These are phyloP conservation scores for Sherardia arvensis DNA, from an alignment of 257 asterid genomes.

Conservation along the genomic window DNA sequence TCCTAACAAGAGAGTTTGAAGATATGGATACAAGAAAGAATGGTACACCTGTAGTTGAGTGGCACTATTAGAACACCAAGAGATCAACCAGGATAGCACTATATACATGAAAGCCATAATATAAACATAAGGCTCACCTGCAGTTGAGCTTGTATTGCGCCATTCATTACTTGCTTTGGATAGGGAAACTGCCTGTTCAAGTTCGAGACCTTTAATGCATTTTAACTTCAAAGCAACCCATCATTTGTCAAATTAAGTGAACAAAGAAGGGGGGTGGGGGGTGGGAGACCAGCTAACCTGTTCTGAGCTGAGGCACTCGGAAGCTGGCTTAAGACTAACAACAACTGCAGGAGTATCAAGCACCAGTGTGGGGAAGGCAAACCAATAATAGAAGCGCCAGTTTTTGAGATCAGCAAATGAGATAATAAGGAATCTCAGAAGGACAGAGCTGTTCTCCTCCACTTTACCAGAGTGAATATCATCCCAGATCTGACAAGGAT, in stretches of 20 bases:
- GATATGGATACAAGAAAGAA: constrained; percentile 70
- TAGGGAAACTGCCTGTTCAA: constrained; percentile 50
- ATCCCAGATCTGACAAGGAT: constrained; percentile 66
- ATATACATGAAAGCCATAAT: constrained; percentile 8
- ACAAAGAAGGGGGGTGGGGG: not conserved
- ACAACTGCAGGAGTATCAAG: constrained; percentile 84
- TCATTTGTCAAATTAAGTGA: not conserved
- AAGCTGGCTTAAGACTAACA: constrained; percentile 60
- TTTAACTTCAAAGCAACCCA: constrained; percentile 7
- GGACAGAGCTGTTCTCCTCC: constrained; percentile 61
- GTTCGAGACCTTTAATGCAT: constrained; percentile 9
- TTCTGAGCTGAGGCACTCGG: constrained; percentile 53
- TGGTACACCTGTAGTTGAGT: constrained; percentile 54
- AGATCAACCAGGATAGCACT: constrained; percentile 5
- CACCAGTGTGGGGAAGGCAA: constrained; percentile 86
- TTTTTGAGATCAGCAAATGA: constrained; percentile 96
- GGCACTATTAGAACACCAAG: constrained; percentile 12
- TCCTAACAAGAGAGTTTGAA: constrained; percentile 42
- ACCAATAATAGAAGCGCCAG: constrained; percentile 88
- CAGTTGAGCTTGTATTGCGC: constrained; percentile 61
- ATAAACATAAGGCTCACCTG: constrained; percentile 43
- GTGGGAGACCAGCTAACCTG: constrained; percentile 42
- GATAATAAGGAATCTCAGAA: constrained; percentile 73
- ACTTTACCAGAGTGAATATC: constrained; percentile 73
- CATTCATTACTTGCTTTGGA: constrained; percentile 66